Evolutionary conservation across 2,329 filamentous ascomycete genomes (phyloP).

Genomic region (Ophiostoma ulmi): DNA sequence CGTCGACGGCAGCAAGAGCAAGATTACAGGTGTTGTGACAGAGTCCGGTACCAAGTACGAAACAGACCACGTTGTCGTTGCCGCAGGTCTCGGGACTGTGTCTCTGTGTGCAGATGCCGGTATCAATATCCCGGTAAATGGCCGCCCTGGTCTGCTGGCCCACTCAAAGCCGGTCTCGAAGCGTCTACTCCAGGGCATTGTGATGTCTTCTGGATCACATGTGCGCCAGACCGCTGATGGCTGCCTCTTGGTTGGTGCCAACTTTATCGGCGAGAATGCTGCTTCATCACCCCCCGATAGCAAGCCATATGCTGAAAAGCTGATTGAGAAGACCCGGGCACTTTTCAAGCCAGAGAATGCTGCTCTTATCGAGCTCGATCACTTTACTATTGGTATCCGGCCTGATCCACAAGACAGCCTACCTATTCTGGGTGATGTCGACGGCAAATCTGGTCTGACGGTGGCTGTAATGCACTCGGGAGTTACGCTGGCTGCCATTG

Average conservation of each 20-base stretch:
- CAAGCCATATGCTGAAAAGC: slow-evolving; percentile 25
- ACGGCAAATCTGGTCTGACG: slow-evolving; percentile 30
- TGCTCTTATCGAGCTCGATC: slow-evolving; percentile 30
- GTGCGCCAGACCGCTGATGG: slow-evolving; percentile 33
- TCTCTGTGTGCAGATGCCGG: slow-evolving; percentile 29
- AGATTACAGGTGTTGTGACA: slow-evolving; percentile 27
- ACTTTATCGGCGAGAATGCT: slow-evolving; percentile 28
- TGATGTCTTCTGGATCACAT: slow-evolving; percentile 30
- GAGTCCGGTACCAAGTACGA: slow-evolving; percentile 23
- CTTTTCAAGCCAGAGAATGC: slow-evolving; percentile 23
- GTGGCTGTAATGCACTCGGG: slow-evolving; percentile 35
- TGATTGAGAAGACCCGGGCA: slow-evolving; percentile 29
- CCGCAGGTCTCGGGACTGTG: slow-evolving; percentile 32
- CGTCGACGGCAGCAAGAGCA: slow-evolving; percentile 21
- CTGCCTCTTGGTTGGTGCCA: slow-evolving; percentile 30
- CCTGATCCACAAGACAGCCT: slow-evolving; percentile 32
- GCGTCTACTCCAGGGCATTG: slow-evolving; percentile 28
- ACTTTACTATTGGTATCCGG: slow-evolving; percentile 32
- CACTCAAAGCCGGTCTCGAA: slow-evolving; percentile 30
- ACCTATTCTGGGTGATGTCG: slow-evolving; percentile 31
- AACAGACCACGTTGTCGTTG: slow-evolving; percentile 33
- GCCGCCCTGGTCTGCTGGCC: slow-evolving; percentile 31
- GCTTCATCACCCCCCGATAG: slow-evolving; percentile 25
- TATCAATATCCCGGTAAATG: slow-evolving; percentile 30
- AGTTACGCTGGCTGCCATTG: slow-evolving; percentile 31